A percentile compares a stretch with the other conserved stretches of the same genome.
These are phyloP conservation scores for Penicillium pulvis DNA, from an alignment of 495 filamentous ascomycete genomes.

Conservation along the genomic window DNA sequence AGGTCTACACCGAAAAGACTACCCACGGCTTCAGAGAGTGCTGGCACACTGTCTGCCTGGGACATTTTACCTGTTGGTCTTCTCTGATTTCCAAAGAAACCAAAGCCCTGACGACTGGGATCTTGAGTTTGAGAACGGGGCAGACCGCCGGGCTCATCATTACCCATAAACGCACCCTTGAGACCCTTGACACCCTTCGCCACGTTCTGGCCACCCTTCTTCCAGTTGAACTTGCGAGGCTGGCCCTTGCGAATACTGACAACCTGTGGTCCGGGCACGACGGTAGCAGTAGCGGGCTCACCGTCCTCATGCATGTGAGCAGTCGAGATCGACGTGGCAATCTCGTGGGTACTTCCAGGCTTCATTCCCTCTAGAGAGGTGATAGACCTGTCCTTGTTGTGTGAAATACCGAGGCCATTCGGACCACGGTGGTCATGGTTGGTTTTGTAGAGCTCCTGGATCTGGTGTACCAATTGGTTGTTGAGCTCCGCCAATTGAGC, in stretches of 20 bases:
- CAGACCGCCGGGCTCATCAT: constrained; percentile 48
- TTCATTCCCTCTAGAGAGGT: constrained; percentile 60
- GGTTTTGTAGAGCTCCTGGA: constrained; percentile 88
- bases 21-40: constrained; percentile 56
- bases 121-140: constrained; percentile 55
- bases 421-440: constrained; percentile 59
- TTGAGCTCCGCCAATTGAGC: constrained; percentile 91
- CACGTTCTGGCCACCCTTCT: constrained; percentile 89
- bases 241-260: constrained; percentile 91
- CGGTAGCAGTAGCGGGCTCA: constrained; percentile 66
- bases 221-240: constrained; percentile 97
- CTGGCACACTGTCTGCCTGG: constrained; percentile 56
- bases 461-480: constrained; percentile 90
- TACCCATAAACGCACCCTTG: constrained; percentile 73
- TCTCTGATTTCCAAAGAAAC: constrained; percentile 66
- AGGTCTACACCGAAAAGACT: constrained; percentile 90
- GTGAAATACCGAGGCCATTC: constrained; percentile 84
- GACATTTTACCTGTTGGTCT: constrained; percentile 51
- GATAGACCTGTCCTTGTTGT: constrained; percentile 73
- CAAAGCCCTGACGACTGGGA: constrained; percentile 67
- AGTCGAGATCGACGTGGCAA: constrained; percentile 53
- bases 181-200: constrained; percentile 95
- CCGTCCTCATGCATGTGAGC: constrained; percentile 65
- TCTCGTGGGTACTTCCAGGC: constrained; percentile 47
- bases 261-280: constrained; percentile 80